Percentiles rank a stretch among this genome's conserved stretches.
Conservation (phyloP, 306 rosid genomes). For the Trifolium pratense region DNA sequence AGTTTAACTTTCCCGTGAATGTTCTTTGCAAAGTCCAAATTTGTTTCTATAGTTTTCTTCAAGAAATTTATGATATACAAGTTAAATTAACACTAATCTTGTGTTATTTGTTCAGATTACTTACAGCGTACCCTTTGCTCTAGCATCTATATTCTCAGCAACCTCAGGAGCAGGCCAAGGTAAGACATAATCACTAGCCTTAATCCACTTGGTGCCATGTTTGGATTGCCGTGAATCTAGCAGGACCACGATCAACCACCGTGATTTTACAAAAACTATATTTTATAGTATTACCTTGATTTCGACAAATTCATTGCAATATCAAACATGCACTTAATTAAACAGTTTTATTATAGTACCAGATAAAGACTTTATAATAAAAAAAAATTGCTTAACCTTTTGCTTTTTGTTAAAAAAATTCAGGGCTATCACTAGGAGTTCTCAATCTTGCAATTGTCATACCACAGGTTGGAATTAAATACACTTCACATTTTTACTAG, state of each 20-base stretch:
- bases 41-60: conserved; percentile 29
- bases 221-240: no score
- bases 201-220: background rate
- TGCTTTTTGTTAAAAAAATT: conserved; percentile 17
- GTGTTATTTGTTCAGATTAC: conserved; percentile 62
- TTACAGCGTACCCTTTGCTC: conserved; percentile 85
- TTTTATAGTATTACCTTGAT: no score
- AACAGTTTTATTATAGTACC: background rate
- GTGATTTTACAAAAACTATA: no score
- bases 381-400: conserved; percentile 17
- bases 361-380: background rate
- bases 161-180: conserved; percentile 90
- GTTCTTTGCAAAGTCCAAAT: conserved; percentile 12
- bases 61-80: conserved; percentile 9
- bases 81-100: conserved; percentile 26
- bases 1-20: conserved; percentile 28
- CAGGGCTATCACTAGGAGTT: conserved; percentile 86
- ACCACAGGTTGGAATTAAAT: conserved; percentile 63
- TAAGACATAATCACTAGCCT: conserved; percentile 16
- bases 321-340: background rate
- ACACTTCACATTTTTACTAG: background rate
- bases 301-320: no score
- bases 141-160: conserved; percentile 81
- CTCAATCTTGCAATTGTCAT: conserved; percentile 74
- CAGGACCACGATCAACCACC: no score